Conservation (phyloP, 2,329 filamentous ascomycete genomes). For the Scortechinia acanthostroma region DNA sequence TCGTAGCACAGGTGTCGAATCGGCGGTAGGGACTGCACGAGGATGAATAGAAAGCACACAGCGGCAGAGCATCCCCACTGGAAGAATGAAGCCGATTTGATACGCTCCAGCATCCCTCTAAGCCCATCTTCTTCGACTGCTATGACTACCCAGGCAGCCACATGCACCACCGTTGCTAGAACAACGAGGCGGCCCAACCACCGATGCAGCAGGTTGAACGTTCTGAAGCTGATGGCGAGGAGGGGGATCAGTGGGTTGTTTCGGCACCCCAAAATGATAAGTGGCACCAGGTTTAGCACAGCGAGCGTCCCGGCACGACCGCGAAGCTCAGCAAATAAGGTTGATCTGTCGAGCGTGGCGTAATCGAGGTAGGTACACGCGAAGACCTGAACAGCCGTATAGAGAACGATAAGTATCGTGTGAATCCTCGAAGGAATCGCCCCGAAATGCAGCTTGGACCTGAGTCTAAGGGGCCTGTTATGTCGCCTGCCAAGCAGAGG, state of each 20-base stretch:
- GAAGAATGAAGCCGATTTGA: constrained; percentile 57
- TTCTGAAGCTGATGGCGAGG: constrained; percentile 86
- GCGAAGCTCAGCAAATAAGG: constrained; percentile 73
- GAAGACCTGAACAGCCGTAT: constrained; percentile 49
- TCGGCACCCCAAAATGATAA: constrained; percentile 79
- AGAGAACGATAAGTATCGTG: constrained; percentile 45
- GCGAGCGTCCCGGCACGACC: constrained; percentile 80
- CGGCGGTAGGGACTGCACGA: constrained; percentile 30
- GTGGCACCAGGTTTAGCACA: constrained; percentile 83
- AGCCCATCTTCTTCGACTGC: constrained; percentile 60
- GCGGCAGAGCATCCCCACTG: constrained; percentile 39
- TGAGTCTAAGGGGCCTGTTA: constrained; percentile 23
- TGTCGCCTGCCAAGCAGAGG: constrained; percentile 24
- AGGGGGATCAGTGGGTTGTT: constrained; percentile 86
- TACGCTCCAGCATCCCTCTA: constrained; percentile 41
- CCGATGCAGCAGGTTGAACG: constrained; percentile 83
- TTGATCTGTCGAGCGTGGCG: constrained; percentile 43
- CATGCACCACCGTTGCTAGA: constrained; percentile 62
- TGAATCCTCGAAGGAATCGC: constrained; percentile 43
- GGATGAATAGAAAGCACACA: constrained; percentile 24
- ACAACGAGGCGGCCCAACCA: constrained; percentile 75
- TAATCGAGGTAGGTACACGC: constrained; percentile 61
- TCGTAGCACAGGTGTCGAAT: constrained; percentile 35
- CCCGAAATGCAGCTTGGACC: constrained; percentile 21
- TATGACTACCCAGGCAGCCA: constrained; percentile 67